phyloP scores from a whole-genome alignment of 768 basidiomycete genomes.

The Psilocybe tampanensis region DNA sequence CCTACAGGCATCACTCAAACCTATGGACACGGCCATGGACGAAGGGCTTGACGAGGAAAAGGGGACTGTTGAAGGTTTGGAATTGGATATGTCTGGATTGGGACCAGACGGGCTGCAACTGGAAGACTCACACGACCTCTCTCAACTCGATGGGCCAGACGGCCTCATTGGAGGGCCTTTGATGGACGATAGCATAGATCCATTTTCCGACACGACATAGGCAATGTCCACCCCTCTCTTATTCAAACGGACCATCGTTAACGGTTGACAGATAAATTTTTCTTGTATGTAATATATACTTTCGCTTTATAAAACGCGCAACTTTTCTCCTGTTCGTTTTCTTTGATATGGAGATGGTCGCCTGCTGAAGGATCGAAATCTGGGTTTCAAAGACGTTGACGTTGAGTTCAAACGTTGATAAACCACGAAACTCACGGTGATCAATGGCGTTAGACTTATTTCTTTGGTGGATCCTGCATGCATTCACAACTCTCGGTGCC shows the following conservation, averaged over 20 bases:
- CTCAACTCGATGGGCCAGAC: constrained; percentile 56
- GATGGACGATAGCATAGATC: constrained; percentile 63
- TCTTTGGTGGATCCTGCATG: constrained; percentile 37
- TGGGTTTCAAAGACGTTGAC: background rate
- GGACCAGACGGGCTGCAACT: constrained; percentile 67
- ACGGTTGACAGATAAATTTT: background rate
- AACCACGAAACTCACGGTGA: background rate
- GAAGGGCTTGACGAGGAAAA: constrained; percentile 40
- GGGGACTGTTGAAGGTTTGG: constrained; percentile 40
- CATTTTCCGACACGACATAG: constrained; percentile 45
- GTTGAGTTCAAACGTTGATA: too few species aligned
- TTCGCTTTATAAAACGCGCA: background rate
- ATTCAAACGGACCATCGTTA: background rate
- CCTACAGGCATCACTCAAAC: constrained; percentile 53
- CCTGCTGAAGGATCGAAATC: constrained; percentile 14
- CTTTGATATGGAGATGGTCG: constrained; percentile 5
- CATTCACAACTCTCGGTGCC: constrained; percentile 30
- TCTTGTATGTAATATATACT: background rate
- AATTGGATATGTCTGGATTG: constrained; percentile 64
- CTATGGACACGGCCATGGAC: constrained; percentile 48
- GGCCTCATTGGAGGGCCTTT: constrained; percentile 59
- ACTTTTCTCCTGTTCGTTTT: background rate
- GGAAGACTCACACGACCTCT: constrained; percentile 54
- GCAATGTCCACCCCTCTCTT: background rate
- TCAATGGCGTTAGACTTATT: constrained; percentile 23